Evolutionary conservation across 768 basidiomycete genomes (phyloP).

Genomic region (Lactarius sp.): DNA sequence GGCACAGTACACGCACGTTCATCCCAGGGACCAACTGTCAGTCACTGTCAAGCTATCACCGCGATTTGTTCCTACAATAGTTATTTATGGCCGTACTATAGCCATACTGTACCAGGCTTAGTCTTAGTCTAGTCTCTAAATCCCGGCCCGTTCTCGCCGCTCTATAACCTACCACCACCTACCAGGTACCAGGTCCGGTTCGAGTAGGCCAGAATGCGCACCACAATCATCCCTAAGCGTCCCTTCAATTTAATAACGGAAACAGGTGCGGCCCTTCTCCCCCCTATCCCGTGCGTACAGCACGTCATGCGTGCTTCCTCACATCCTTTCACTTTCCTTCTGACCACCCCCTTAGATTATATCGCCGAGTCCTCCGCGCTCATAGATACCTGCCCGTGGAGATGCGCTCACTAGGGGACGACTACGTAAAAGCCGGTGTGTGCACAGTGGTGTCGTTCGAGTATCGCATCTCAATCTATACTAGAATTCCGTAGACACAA

Average conservation of each 20-base stretch:
- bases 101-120: too few relatives aligned
- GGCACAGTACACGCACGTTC: too few relatives aligned
- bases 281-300: conserved; percentile 39
- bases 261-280: conserved; percentile 33
- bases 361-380: conserved; percentile 40
- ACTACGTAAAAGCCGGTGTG: conserved; percentile 41
- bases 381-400: conserved; percentile 41
- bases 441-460: not conserved
- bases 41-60: too few relatives aligned
- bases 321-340: not conserved
- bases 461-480: not conserved
- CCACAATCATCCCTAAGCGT: conserved; percentile 27
- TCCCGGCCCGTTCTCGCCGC: too few relatives aligned
- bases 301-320: not conserved
- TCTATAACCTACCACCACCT: too few relatives aligned
- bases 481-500: conserved; percentile 85
- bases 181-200: too few relatives aligned
- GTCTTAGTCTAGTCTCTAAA: too few relatives aligned
- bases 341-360: conserved; percentile 32
- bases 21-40: too few relatives aligned
- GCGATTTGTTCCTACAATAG: too few relatives aligned
- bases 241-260: conserved; percentile 28
- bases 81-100: too few relatives aligned
- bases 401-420: conserved; percentile 44
- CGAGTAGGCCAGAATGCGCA: conserved; percentile 1